phyloP scores from a whole-genome alignment of 2,329 filamentous ascomycete species.

The Clarireedia homoeocarpa region DNA sequence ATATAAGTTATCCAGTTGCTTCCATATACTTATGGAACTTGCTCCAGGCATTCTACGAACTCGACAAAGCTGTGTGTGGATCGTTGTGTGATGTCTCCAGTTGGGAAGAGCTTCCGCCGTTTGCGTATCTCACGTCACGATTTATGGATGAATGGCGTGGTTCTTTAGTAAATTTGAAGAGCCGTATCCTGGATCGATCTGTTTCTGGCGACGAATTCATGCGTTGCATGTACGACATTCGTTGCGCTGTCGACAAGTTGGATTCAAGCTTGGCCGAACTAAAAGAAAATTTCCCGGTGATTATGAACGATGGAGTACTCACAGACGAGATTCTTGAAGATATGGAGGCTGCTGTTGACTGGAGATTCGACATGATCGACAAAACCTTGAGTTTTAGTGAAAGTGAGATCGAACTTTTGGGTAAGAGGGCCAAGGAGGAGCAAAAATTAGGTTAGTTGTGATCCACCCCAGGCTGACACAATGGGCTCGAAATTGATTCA shows the following conservation, averaged over 20 bases:
- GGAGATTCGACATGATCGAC: not conserved
- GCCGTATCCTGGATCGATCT: not conserved
- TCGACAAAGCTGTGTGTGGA: not conserved
- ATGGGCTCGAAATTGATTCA: no score
- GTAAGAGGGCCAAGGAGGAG: not conserved
- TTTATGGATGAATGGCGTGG: not conserved
- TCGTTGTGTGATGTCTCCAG: not conserved
- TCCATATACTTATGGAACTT: not conserved
- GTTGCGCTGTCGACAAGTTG: not conserved
- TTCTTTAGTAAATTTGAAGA: not conserved
- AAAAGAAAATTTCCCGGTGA: not conserved
- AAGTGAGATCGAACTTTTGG: not conserved
- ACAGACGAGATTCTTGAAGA: not conserved
- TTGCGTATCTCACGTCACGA: not conserved
- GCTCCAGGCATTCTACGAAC: not conserved
- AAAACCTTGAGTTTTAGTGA: not conserved
- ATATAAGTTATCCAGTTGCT: not conserved
- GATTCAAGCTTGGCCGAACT: not conserved
- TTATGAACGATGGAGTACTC: not conserved
- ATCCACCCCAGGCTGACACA: no score
- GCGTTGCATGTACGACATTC: not conserved
- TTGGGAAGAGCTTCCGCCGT: not conserved
- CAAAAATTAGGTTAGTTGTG: not conserved
- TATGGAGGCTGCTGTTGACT: not conserved
- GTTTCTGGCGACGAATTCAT: not conserved